Percentiles rank a stretch among this genome's conserved stretches.
Conservation (phyloP, 2,329 filamentous ascomycete genomes). For the Pyrenophora graminea region DNA sequence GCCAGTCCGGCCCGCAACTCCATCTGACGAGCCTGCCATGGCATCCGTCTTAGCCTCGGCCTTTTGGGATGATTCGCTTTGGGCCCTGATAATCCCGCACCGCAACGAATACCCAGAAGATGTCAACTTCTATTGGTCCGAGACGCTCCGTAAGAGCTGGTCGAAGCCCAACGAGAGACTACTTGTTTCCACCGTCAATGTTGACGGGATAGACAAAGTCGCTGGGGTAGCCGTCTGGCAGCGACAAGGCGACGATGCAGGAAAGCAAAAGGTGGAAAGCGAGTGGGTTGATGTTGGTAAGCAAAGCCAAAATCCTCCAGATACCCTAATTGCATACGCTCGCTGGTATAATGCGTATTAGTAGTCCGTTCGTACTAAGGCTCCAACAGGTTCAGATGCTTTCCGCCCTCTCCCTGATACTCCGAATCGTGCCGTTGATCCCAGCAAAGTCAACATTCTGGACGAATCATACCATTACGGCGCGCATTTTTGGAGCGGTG, state of each 20-base stretch:
- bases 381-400: not conserved
- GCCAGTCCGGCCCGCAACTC: constrained; percentile 24
- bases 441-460: constrained; percentile 19
- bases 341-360: not conserved
- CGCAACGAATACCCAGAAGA: constrained; percentile 32
- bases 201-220: constrained; percentile 17
- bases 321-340: not conserved
- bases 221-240: constrained; percentile 28
- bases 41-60: constrained; percentile 23
- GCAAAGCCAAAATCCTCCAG: not conserved
- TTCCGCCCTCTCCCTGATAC: constrained; percentile 13
- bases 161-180: constrained; percentile 13
- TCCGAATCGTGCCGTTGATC: constrained; percentile 30
- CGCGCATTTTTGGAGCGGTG: constrained; percentile 25
- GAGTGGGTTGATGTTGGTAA: constrained; percentile 21
- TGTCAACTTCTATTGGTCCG: constrained; percentile 30
- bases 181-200: constrained; percentile 15
- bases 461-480: constrained; percentile 15
- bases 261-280: constrained; percentile 13
- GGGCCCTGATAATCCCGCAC: constrained; percentile 36
- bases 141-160: constrained; percentile 21
- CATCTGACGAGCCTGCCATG: constrained; percentile 25
- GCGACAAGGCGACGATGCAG: constrained; percentile 26
- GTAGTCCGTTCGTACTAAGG: not conserved
- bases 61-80: constrained; percentile 40